Evolutionary conservation across 2,329 filamentous ascomycete species (phyloP), one percentile per base, ranked within the genome.

Genomic region (Pseudogymnoascus sp.): DNA sequence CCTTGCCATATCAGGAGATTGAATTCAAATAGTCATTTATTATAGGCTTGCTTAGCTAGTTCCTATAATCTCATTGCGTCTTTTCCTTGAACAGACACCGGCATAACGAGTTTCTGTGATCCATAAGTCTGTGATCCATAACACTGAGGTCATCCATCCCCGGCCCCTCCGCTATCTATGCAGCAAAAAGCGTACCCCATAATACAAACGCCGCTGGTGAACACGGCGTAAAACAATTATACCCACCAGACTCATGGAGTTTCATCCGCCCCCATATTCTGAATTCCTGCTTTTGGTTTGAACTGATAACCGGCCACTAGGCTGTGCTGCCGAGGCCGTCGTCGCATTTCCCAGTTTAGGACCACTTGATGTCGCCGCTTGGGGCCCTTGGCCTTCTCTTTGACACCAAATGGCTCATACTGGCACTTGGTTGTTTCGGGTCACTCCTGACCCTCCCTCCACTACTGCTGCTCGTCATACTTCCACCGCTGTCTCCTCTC

Each of bases 361-460:
- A 69, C 70, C 70, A 72, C 59, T 71, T 71, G 13, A 71, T 69
- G 61, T 72, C 71, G 13, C 69, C 69, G 65, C 70, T 72, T 17
- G 70, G 65, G 35, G 64, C 62, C 44, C 69, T 63, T 7, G 67
- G 64, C 61, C 67, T 70, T 57, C 71, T 64, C 62, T 66, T 71
- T n/a, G 69, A 68, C 29, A 54, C 47, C 47, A 54, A 33, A 5
- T 54, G 47, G 47, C 47, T 33, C 47, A 54, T 54, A 5, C 47
- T 54, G 47, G 47, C 29, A 9, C 47, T 54, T 54, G 47, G 47
- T 54, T 54, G 58, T 67, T 68, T 37, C 68, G 21, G 35, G 68
- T 68, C 33, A 67, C 68, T 8, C 67, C 64, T 35, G 65, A 66
- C 10, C 66, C 65, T 33, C 60, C 58, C 29, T 58, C 9, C 8